These are phyloP conservation scores for Syzygium malaccense DNA, from an alignment of 441 rosid genomes.

Conservation along the genomic window DNA sequence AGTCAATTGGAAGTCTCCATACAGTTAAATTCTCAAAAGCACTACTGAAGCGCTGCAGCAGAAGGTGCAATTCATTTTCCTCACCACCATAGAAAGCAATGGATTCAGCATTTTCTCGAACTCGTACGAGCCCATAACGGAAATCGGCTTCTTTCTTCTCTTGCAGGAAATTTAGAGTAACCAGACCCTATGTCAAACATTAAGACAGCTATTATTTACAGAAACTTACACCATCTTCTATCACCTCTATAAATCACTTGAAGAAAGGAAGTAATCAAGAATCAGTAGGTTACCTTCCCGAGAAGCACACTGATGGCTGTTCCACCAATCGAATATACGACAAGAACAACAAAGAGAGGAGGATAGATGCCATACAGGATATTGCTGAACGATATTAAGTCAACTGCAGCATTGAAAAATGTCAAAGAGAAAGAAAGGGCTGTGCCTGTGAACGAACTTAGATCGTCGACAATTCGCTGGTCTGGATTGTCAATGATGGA, in stretches of 20 bases:
- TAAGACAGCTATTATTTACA: neutral
- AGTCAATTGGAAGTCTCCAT: conserved; percentile 5
- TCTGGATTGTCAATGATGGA: conserved; percentile 90
- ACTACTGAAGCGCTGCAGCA: conserved; percentile 79
- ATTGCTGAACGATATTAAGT: conserved; percentile 92
- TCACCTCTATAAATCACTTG: neutral
- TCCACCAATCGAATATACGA: conserved; percentile 78
- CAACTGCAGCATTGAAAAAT: conserved; percentile 72
- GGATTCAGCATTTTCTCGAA: conserved; percentile 95
- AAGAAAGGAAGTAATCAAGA: neutral
- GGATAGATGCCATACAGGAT: conserved; percentile 89
- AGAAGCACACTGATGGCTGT: conserved; percentile 76
- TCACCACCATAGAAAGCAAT: conserved; percentile 96
- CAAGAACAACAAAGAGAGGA: conserved; percentile 75
- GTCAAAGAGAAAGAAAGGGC: conserved; percentile 83
- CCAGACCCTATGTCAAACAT: conserved; percentile 58
- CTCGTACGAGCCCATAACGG: conserved; percentile 93
- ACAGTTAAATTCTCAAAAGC: conserved; percentile 85
- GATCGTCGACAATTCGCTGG: conserved; percentile 91
- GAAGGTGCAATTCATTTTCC: conserved; percentile 77
- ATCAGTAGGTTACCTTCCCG: conserved; percentile 58
- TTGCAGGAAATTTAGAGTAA: conserved; percentile 83
- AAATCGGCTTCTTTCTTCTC: conserved; percentile 98
- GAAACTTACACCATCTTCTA: neutral
- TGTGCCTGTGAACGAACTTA: conserved; percentile 82